phyloP scores from a whole-genome alignment of 2,329 filamentous ascomycete species.

The Aulographum hederae region DNA sequence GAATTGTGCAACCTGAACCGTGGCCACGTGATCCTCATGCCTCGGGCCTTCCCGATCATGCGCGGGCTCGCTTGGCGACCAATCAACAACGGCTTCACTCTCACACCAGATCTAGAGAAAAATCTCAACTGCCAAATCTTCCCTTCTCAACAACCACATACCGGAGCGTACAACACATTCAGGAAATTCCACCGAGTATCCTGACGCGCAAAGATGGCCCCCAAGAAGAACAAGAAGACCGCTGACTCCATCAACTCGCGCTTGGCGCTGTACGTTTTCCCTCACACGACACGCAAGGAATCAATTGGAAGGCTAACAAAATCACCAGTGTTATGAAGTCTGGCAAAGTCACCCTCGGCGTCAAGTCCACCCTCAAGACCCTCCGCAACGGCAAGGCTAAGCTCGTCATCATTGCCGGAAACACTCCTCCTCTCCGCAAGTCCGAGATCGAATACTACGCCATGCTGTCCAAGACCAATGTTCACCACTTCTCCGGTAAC shows the following conservation, averaged over 20 bases:
- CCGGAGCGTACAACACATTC: constrained; percentile 7
- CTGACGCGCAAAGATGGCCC: constrained; percentile 37
- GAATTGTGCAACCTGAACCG: too few species aligned
- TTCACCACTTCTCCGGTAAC: constrained; percentile 97
- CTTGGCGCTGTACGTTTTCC: constrained; percentile 48
- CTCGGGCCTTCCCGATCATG: too few species aligned
- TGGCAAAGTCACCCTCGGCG: constrained; percentile 68
- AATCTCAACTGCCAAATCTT: not conserved
- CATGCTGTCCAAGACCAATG: constrained; percentile 83
- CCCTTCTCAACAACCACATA: constrained; percentile 1
- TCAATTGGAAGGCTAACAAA: too few species aligned
- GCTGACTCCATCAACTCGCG: constrained; percentile 61
- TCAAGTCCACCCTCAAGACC: constrained; percentile 78
- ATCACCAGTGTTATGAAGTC: too few species aligned
- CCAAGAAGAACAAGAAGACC: constrained; percentile 76
- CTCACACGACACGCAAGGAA: too few species aligned
- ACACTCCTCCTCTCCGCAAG: constrained; percentile 96
- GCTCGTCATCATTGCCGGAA: constrained; percentile 73
- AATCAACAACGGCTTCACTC: too few species aligned
- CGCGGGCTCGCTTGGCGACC: too few species aligned
- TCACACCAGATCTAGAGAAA: too few species aligned
- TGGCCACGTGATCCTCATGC: too few species aligned
- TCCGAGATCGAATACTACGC: constrained; percentile 90
- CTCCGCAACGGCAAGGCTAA: constrained; percentile 95
- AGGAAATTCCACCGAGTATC: not conserved